Conservation (phyloP, 2,329 filamentous ascomycete species). For the Hirsutella minnesotensis region DNA sequence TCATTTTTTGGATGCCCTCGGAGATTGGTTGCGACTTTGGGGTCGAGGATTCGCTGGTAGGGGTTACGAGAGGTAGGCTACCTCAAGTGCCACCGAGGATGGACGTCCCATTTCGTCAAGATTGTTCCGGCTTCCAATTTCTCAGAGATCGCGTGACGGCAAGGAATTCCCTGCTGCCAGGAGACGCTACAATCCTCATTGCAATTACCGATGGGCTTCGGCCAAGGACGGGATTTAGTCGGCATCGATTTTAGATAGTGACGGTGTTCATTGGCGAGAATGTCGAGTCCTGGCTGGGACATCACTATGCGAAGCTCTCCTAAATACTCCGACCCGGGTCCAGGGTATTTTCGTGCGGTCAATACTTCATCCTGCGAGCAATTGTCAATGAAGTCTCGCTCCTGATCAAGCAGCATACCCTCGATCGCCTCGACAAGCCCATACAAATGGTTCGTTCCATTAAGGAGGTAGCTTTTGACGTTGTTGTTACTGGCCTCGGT, state of each 20-base stretch:
- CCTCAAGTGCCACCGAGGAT: constrained; percentile 2
- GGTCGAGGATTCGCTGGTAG: no score
- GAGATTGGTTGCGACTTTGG: constrained; percentile 1
- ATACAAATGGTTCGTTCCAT: not conserved
- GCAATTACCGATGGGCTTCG: not conserved
- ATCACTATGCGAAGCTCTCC: no score
- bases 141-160: constrained; percentile 1
- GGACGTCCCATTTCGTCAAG: constrained; percentile 2
- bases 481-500: not conserved
- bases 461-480: not conserved
- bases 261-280: not conserved
- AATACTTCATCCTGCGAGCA: not conserved
- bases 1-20: constrained; percentile 2
- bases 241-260: not conserved
- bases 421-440: not conserved
- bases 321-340: not conserved
- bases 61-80: constrained; percentile 1
- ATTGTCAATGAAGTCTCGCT: no score
- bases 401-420: not conserved
- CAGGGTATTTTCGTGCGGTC: not conserved
- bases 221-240: not conserved
- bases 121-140: not conserved
- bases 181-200: not conserved
- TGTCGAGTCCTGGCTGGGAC: no score
- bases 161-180: not conserved